A percentile compares a stretch with the other conserved stretches of the same genome.
These are phyloP conservation scores for Xylariales sp. DNA, from an alignment of 2,329 filamentous ascomycete species.

Conservation along the genomic window DNA sequence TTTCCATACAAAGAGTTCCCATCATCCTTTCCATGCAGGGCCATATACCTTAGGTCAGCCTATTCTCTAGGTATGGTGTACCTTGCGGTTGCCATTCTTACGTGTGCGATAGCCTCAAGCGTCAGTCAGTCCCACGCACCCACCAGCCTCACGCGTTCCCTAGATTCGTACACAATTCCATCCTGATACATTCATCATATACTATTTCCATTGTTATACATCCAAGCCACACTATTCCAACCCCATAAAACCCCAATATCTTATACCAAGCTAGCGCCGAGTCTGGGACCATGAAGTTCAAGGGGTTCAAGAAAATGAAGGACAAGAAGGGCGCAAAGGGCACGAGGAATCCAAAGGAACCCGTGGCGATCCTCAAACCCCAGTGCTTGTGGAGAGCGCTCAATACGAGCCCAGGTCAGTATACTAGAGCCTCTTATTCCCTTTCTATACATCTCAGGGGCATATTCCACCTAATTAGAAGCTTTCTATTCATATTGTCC, in stretches of 20 bases:
- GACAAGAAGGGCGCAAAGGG: neutral
- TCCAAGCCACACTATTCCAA: too few species aligned
- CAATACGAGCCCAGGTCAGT: too few species aligned
- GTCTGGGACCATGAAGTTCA: too few species aligned
- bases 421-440: too few species aligned
- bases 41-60: neutral
- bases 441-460: too few species aligned
- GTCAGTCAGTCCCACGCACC: neutral
- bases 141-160: neutral
- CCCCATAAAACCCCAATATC: too few species aligned
- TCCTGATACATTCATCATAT: neutral
- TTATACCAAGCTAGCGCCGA: neutral
- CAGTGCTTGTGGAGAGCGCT: too few species aligned
- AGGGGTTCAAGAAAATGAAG: neutral
- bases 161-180: neutral
- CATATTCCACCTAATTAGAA: too few species aligned
- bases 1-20: neutral
- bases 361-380: too few species aligned
- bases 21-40: neutral
- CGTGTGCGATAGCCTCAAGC: neutral
- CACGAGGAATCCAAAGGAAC: too few species aligned
- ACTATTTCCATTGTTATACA: neutral
- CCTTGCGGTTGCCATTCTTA: neutral
- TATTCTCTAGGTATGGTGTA: neutral
- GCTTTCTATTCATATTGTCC: too few species aligned